phyloP scores from a whole-genome alignment of 371 early-diverging fungal genomes.

The Chytridium lagenaria region DNA sequence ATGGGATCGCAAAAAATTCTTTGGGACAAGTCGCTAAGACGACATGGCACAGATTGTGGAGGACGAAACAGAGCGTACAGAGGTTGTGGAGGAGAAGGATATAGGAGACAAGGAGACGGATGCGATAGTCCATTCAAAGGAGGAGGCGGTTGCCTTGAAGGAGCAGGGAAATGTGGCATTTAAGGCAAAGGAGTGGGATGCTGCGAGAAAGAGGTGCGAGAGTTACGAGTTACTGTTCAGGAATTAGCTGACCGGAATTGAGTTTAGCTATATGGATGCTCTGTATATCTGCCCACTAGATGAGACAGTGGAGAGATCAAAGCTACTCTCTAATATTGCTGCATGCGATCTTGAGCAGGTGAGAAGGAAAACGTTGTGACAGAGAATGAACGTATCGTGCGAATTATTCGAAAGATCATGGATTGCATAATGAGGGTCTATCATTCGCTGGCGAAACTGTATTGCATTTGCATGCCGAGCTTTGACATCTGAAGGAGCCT shows the following conservation, averaged over 20 bases:
- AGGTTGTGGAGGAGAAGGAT: neutral
- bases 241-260: too few relatives aligned
- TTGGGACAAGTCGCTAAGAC: neutral
- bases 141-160: neutral
- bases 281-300: slow-evolving; percentile 63
- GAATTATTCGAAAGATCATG: too few relatives aligned
- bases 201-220: neutral
- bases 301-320: slow-evolving; percentile 53
- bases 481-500: too few relatives aligned
- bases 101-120: too few relatives aligned
- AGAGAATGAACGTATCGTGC: neutral
- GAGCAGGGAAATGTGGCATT: neutral
- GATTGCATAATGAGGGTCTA: too few relatives aligned
- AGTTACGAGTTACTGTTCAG: too few relatives aligned
- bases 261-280: slow-evolving; percentile 65
- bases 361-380: neutral
- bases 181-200: slow-evolving; percentile 10
- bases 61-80: neutral
- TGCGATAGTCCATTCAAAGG: neutral
- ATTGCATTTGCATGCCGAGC: too few relatives aligned
- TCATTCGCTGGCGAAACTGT: too few relatives aligned
- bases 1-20: neutral
- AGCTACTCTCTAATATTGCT: slow-evolving; percentile 70
- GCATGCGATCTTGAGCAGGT: slow-evolving; percentile 72
- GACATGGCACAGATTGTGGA: neutral